Conservation (phyloP, 495 filamentous ascomycete species). For the Aspergillus diversus region DNA sequence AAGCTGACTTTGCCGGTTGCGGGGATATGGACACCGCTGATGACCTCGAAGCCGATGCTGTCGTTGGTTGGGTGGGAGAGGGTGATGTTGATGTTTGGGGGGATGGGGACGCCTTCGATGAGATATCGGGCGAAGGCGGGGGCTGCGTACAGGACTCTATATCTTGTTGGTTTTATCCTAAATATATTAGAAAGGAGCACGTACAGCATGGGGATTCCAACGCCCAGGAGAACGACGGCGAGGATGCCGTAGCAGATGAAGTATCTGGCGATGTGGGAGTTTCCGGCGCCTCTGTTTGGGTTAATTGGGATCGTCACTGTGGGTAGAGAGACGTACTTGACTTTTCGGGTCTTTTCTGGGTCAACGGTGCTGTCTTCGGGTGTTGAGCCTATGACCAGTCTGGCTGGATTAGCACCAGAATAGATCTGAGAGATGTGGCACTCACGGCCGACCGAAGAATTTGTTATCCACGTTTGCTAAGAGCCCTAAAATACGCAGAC, state of each 20-base stretch:
- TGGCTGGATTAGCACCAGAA: no score
- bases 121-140: slow-evolving; percentile 18
- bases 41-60: slow-evolving; percentile 14
- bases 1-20: slow-evolving; percentile 3
- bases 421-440: no score
- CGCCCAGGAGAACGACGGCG: neutral
- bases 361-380: neutral
- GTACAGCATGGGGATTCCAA: slow-evolving; percentile 6
- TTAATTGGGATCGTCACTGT: neutral
- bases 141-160: slow-evolving; percentile 15
- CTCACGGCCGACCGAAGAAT: no score
- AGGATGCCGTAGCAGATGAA: slow-evolving; percentile 12
- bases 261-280: slow-evolving; percentile 8
- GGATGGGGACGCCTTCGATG: slow-evolving; percentile 11
- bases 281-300: slow-evolving; percentile 10
- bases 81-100: neutral
- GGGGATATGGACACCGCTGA: slow-evolving; percentile 15
- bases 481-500: no score
- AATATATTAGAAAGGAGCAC: no score
- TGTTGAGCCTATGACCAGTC: no score
- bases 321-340: slow-evolving; percentile 19
- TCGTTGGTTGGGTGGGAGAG: slow-evolving; percentile 16
- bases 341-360: slow-evolving; percentile 5
- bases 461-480: no score
- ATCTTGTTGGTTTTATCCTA: no score